These are phyloP conservation scores for Misopates orontium DNA, from an alignment of 257 asterid genomes.

Conservation along the genomic window DNA sequence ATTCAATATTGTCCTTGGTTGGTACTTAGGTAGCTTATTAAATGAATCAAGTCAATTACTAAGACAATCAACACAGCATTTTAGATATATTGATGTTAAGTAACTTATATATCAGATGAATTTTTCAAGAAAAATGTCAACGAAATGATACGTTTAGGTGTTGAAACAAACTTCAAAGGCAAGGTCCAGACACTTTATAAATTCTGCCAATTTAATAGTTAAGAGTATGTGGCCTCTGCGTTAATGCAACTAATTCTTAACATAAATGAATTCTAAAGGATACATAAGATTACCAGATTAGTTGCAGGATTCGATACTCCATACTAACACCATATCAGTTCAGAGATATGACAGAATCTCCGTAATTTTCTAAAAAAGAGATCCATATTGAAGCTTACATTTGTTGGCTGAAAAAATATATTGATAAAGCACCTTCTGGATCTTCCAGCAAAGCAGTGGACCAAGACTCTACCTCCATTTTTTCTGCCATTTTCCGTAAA, in stretches of 20 bases:
- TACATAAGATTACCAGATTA: too few species aligned
- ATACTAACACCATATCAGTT: not conserved
- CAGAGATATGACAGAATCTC: not conserved
- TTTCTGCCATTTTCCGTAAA: slow-evolving; percentile 78
- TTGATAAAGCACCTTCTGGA: slow-evolving; percentile 66
- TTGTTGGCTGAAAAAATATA: not conserved
- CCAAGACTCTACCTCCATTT: slow-evolving; percentile 66
- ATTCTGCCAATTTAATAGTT: too few species aligned
- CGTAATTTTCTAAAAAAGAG: not conserved
- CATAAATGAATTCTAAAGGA: too few species aligned
- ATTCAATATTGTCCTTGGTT: too few species aligned
- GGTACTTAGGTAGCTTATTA: too few species aligned
- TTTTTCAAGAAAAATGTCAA: not conserved
- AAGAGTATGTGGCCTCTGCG: too few species aligned
- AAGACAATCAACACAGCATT: too few species aligned
- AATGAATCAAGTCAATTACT: too few species aligned
- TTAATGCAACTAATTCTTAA: too few species aligned
- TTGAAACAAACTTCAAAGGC: too few species aligned
- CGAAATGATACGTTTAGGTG: not conserved
- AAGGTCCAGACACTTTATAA: too few species aligned
- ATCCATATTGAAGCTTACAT: not conserved
- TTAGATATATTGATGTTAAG: too few species aligned
- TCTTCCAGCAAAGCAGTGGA: slow-evolving; percentile 87
- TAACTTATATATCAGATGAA: not conserved
- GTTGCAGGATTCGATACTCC: not conserved